Base-by-base conservation (phyloP, 805 yeast genomes). In the Debaryomyces castellii region DNA sequence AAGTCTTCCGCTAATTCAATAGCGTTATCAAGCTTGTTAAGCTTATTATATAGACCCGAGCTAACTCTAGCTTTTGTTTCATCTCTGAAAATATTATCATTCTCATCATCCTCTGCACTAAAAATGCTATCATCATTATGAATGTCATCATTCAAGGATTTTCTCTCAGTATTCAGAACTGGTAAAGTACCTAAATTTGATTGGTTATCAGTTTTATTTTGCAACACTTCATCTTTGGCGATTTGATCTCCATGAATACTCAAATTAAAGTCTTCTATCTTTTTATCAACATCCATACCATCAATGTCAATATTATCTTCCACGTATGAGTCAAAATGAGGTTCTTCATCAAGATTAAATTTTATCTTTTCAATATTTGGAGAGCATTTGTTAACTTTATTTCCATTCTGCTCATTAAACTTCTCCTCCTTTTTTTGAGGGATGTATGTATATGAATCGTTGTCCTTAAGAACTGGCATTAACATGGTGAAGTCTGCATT, bases 251-350 rank as follows among this genome's bases (percentile, higher is more conserved):
- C 40, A 23, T 11, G 14, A 23, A 12, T 16, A 37, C 16, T 16
- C 11, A 23, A 14, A 32, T 33, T 30, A 16, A 24, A 12, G 23
- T 48, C 48, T n/a, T 34, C 30, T 18, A 32, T 49, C 24, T 43
- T 47, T 14, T 34, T 33, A 28, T 45, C 53, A 23, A 34, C 48
- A 16, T 20, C 41, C 25, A 41, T 42, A 24, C 23, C 40, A 33
- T 87, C 96, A 10, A 63, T 51, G 51, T 85, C 91, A 44, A 91
- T 77, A 48, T 77, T 77, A 44, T 78, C 76, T 39, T 75, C 62
- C 40, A 89, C 73, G 46, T 80, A 71, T 43, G 74, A 70, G 50
- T 83, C 79, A 62, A 87, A 82, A 58, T 81, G 35, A 5, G 47
- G 45, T 23, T 49, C 52, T 7, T 30, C 42, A 25, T 44, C 48